Base-by-base conservation (phyloP, 169 alveolate species). In the Cardiosporidium cionae region DNA sequence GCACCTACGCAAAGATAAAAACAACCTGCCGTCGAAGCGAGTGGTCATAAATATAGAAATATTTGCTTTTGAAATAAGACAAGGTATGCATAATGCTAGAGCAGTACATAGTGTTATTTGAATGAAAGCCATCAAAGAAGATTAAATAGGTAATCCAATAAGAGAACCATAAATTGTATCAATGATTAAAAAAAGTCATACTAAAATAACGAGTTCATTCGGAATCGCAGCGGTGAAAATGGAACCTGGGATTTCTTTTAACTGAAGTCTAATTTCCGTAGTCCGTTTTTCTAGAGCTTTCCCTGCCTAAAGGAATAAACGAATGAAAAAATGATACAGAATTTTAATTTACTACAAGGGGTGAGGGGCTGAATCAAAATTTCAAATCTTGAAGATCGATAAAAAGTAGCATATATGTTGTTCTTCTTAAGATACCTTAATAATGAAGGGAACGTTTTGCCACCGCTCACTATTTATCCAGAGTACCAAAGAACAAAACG, bases 401-500 rank as follows among this genome's bases (percentile, higher is more conserved):
- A n/a, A n/a, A n/a, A n/a, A n/a, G n/a, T n/a, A n/a, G n/a, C n/a
- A n/a, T n/a, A n/a, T n/a, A n/a, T n/a, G n/a, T n/a, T n/a, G n/a
- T n/a, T n/a, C n/a, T n/a, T n/a, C n/a, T n/a, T n/a, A 65, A 9
- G 72, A n/a, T 35, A 33, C 76, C 72, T 84, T 84, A 44, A 84
- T 65, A 44, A 84, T 84, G 5, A 84, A 79, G 29, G 89, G 89
- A 25, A 84, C 89, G 27, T 81, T 84, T 44, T 76, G 64, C 89
- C 89, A 84, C 64, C 84, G 64, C 62, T 79, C 81, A 23, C 79
- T 77, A 66, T 84, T 79, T 63, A 84, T 79, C 72, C 79, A 84
- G 69, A 84, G 70, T 28, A 78, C 82, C 36, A 80, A 70, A 4
- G 89, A 53, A 73, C 86, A 79, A 54, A 84, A 84, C 22, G 89